Evolutionary conservation across 2,329 filamentous ascomycete species (phyloP).

Genomic region (Aureobasidium uvarum): DNA sequence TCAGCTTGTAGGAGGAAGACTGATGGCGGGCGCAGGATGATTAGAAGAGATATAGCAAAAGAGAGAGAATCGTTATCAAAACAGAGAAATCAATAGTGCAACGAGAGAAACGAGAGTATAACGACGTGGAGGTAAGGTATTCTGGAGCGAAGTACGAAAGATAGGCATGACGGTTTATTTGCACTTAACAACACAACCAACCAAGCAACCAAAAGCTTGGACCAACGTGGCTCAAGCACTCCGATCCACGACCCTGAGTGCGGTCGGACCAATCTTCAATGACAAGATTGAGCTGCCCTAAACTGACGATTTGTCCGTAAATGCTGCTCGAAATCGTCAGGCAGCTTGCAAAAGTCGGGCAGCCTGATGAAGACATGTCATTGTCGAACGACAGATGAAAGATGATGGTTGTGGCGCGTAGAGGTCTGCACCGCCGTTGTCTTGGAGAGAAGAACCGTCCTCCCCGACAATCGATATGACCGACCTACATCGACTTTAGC

Average conservation of each 20-base stretch:
- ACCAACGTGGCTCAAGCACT: conserved; percentile 17
- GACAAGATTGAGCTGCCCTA: conserved; percentile 8
- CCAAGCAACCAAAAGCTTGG: conserved; percentile 24
- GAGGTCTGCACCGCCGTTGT: conserved; percentile 21
- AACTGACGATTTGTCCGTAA: background rate
- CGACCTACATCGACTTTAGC: conserved; percentile 4
- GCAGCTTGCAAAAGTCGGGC: background rate
- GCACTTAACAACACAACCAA: background rate
- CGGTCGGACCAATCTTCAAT: conserved; percentile 13
- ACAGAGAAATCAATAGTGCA: conserved; percentile 26
- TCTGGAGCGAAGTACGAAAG: conserved; percentile 3
- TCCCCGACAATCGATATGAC: conserved; percentile 21
- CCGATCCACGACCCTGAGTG: conserved; percentile 13
- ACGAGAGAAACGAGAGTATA: conserved; percentile 26
- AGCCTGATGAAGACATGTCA: conserved; percentile 3
- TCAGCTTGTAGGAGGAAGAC: conserved; percentile 24
- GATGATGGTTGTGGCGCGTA: conserved; percentile 12
- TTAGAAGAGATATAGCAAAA: conserved; percentile 23
- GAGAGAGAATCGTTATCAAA: conserved; percentile 17
- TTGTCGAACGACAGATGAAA: conserved; percentile 5
- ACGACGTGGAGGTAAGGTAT: conserved; percentile 14
- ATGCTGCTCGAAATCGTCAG: background rate
- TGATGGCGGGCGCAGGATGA: conserved; percentile 18
- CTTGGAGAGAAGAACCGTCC: conserved; percentile 19
- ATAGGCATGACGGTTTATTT: conserved; percentile 26